A percentile compares a stretch with the other conserved stretches of the same genome.
Conservation (phyloP, 768 basidiomycete species). For the Tubosaeta brunneosetosa region DNA sequence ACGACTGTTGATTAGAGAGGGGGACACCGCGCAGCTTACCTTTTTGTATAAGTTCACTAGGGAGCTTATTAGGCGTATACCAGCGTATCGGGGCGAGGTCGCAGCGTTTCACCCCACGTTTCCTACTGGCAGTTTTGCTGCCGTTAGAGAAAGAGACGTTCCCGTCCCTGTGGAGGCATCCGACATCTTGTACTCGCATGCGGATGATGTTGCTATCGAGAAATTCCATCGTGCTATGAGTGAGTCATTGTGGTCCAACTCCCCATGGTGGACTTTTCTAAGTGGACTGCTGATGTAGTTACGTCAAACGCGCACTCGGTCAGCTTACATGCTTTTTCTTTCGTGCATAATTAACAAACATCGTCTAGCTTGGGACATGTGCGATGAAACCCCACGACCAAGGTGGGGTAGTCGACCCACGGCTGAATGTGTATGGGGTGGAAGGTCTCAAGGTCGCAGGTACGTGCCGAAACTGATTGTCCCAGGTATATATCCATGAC, state of each 20-base stretch:
- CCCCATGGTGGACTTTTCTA: no score
- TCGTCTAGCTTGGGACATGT: slow-evolving; percentile 53
- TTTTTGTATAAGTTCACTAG: slow-evolving; percentile 54
- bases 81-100: slow-evolving; percentile 22
- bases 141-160: slow-evolving; percentile 9
- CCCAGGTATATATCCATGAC: neutral
- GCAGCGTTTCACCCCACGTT: slow-evolving; percentile 27
- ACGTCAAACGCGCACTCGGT: no score
- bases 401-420: slow-evolving; percentile 60
- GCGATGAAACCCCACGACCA: slow-evolving; percentile 60
- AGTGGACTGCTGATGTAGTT: no score
- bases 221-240: slow-evolving; percentile 19
- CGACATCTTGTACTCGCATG: slow-evolving; percentile 31
- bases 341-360: no score
- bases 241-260: neutral
- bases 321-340: neutral
- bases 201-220: slow-evolving; percentile 33
- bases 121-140: slow-evolving; percentile 23
- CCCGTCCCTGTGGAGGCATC: slow-evolving; percentile 27
- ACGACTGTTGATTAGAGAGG: neutral
- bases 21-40: slow-evolving; percentile 42
- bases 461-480: slow-evolving; percentile 15
- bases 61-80: slow-evolving; percentile 54
- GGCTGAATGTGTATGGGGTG: slow-evolving; percentile 60
- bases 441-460: slow-evolving; percentile 57